A percentile compares a stretch with the other conserved stretches of the same genome.
phyloP scores from a whole-genome alignment of 176 grass and related monocot species.

The Puya raimondii region DNA sequence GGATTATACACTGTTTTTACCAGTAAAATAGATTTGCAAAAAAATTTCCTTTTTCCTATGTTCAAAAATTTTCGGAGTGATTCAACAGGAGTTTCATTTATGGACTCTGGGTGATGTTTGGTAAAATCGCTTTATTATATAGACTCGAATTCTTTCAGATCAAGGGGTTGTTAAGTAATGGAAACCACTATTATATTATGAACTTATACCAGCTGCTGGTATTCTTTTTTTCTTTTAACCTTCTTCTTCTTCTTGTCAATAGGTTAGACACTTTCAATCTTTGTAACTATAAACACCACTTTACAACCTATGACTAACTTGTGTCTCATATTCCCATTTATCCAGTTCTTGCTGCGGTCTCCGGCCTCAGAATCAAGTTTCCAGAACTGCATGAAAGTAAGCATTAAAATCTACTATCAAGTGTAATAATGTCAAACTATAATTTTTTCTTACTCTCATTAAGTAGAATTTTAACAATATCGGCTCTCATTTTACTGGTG shows the following conservation, averaged over 20 bases:
- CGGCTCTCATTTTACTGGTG: background rate
- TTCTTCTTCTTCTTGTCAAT: background rate
- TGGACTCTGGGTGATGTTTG: background rate
- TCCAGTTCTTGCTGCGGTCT: conserved; percentile 63
- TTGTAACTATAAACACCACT: background rate
- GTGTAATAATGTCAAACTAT: background rate
- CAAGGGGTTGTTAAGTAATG: background rate
- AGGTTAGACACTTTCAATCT: background rate
- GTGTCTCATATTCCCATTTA: conserved; percentile 8
- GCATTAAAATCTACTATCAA: background rate
- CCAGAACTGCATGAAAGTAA: conserved; percentile 91
- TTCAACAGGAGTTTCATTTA: background rate
- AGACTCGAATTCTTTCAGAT: background rate
- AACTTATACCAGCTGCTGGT: too few species aligned
- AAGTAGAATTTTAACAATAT: background rate
- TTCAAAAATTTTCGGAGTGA: background rate
- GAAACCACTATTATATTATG: too few species aligned
- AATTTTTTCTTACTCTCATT: background rate
- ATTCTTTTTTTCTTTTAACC: too few species aligned
- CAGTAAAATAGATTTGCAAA: too few species aligned
- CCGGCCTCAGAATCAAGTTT: conserved; percentile 74
- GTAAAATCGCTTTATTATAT: background rate
- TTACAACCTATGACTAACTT: conserved; percentile 19
- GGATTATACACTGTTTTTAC: too few species aligned
- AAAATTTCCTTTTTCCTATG: background rate